These are phyloP conservation scores for Fusarium nematophilum DNA, from an alignment of 2,329 filamentous ascomycete species.

Conservation along the genomic window DNA sequence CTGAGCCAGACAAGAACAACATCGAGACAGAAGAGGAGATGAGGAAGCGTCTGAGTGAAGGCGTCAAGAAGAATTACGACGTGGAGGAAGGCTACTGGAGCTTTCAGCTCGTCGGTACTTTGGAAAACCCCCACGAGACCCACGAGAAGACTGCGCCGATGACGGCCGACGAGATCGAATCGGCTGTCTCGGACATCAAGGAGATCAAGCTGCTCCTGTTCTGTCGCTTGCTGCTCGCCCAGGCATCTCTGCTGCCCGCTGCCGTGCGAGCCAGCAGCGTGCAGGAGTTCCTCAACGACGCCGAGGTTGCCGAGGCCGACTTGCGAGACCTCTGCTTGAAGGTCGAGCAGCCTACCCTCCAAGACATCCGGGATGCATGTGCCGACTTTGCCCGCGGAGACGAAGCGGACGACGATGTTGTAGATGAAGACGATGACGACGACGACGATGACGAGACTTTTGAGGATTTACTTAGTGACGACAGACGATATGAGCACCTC, in stretches of 20 bases:
- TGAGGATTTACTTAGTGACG: conserved; percentile 29
- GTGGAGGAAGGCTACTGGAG: conserved; percentile 12
- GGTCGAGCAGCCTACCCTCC: conserved; percentile 40
- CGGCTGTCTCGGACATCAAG: conserved; percentile 35
- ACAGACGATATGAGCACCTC: conserved; percentile 33
- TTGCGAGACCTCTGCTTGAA: conserved; percentile 45
- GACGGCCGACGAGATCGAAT: conserved; percentile 40
- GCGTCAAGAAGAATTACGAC: conserved; percentile 42
- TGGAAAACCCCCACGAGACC: conserved; percentile 43
- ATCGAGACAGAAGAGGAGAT: conserved; percentile 47
- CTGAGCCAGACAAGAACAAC: conserved; percentile 42
- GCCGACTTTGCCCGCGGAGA: conserved; percentile 45
- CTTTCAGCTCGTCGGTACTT: conserved; percentile 38
- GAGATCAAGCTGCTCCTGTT: conserved; percentile 46
- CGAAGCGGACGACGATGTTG: conserved; percentile 22
- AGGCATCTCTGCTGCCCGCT: conserved; percentile 42
- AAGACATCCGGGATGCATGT: conserved; percentile 46
- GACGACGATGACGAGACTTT: conserved; percentile 34
- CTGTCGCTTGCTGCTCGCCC: conserved; percentile 42
- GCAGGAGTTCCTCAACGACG: conserved; percentile 42
- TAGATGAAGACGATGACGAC: conserved; percentile 11
- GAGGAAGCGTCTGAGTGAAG: conserved; percentile 40
- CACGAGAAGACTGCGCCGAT: conserved; percentile 41
- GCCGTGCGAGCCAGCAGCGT: conserved; percentile 41
- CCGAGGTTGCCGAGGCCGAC: conserved; percentile 39